A percentile compares a stretch with the other conserved stretches of the same genome.
Conservation (phyloP, 2,329 filamentous ascomycete genomes). For the Teratosphaeria nubilosa region DNA sequence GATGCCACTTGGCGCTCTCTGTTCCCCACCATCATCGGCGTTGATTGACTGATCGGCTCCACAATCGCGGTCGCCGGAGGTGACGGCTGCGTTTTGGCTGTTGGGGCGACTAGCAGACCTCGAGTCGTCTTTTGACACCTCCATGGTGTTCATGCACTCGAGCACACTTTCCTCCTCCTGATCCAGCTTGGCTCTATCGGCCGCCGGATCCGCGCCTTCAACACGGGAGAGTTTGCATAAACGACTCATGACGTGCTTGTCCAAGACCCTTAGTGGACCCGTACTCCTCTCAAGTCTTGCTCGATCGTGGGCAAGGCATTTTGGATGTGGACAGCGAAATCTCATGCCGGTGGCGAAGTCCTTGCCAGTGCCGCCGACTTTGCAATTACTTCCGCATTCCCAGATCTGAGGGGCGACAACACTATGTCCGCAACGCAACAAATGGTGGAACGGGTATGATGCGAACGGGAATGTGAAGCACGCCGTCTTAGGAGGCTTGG, state of each 20-base stretch:
- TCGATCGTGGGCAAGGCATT: background rate
- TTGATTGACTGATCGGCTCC: background rate
- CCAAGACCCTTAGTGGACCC: background rate
- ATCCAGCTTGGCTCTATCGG: background rate
- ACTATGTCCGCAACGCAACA: background rate
- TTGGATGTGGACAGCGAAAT: background rate
- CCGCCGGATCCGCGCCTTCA: background rate
- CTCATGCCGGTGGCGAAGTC: background rate
- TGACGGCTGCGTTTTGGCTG: background rate
- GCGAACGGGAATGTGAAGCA: slow-evolving; percentile 1
- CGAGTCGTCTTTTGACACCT: background rate
- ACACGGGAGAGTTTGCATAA: background rate
- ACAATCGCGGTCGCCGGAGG: too few species aligned
- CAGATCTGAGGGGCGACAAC: background rate
- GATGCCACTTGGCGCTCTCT: background rate
- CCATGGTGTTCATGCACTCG: background rate
- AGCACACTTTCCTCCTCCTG: background rate
- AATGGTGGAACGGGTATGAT: background rate
- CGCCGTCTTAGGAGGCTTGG: background rate
- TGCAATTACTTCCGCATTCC: slow-evolving; percentile 1
- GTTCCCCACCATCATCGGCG: background rate
- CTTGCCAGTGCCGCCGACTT: background rate
- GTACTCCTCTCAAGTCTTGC: background rate
- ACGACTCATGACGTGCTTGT: background rate
- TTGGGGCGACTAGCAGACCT: background rate